Base-by-base conservation (phyloP, 176 grass and related monocot species). In the Pharus latifolius region DNA sequence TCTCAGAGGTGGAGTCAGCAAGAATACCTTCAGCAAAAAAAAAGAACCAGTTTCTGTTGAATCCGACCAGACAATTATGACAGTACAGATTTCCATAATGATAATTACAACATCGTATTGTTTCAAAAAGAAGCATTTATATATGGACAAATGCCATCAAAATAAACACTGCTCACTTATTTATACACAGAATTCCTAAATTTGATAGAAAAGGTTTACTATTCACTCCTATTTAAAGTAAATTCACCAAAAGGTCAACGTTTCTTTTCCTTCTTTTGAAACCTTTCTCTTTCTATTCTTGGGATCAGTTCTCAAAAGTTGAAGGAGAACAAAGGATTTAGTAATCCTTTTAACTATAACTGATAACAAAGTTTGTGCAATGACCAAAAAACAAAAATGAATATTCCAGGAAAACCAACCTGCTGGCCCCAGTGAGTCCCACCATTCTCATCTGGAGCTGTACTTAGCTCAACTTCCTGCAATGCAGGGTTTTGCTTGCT, bases 351-450 rank as follows among this genome's bases (percentile, higher is more conserved):
- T 64, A 3, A 27, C 9, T 44, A 60, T 41, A 65, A 25, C 26
- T 60, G 43, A 7, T 29, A 73, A 33, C 10, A 73, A 15, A 68
- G n/a, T 25, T 72, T 19, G 19, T 55, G 27, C 22, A 79, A 46
- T 58, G 13, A 37, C 22, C 32, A 58, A 56, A 47, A n/a, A 52
- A 11, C 3, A 70, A 34, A 29, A 14, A 26, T n/a, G 2, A 25
- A 10, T 18, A 75, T 40, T 30, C 46, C 52, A 69, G 54, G 53
- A 73, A 67, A 83, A 69, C 45, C 29, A 60, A 99, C 95, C 95
- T 99, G 95, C 70, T 99, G 95, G 10, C 90, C 95, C 95, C 95
- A 99, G 47, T 99, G 95, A 45, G 90, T 99, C 2, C 87, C 72
- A 30, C 84, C 84, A 8, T 91, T 62, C 40, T 59, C 72, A 84